Evolutionary conservation across 2,329 filamentous ascomycete species (phyloP), one percentile per base, ranked within the genome.

Genomic region (Westerdykella sp.): DNA sequence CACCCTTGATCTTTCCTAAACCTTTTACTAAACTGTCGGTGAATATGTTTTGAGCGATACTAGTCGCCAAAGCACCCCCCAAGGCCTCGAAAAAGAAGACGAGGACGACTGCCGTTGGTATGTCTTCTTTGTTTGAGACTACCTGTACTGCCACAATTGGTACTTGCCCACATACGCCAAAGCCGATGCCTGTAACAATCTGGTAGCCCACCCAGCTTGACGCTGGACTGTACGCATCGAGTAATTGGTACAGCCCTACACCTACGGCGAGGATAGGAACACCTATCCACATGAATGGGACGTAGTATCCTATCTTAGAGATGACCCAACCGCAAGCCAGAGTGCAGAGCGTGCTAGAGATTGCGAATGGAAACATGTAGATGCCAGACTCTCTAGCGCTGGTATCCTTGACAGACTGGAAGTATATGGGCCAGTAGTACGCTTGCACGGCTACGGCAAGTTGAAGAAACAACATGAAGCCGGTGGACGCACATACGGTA

Each of bases 11-110:
- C 13, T 34, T 16, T 12, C 15, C 32, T 34, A 34, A 13, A 18
- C 73, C 68, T 6, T 69, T 59, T 45, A 80, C 68, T 23, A 85
- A 68, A 1, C 73, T 78, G 54, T 83, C 82, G 51, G 78, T 74
- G 69, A 85, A 84, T 34, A 83, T 71, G 11, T 79, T 77, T 59
- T 85, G 78, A 0, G 76, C 75, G 3, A 82, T 76, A 12, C 78
- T 75, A 37, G 85, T 74, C 53, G 79, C 78, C 18, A 85, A 62
- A 5, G 81, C 78, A 2, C 80, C 80, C 37, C 81, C 80, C 11
- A 84, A 69, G 4, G 73, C 71, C 56, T 83, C 78, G 65, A 77
- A 78, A 65, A 84, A 82, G 41, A 71, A 63, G n/a, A 64, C 56
- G 22, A 71, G 63, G 4, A 64, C 62, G 53, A 48, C 51, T 3